Evolutionary conservation across 352 stramenopile genomes (phyloP), one percentile per base, ranked within the genome.

Genomic region (Pythium scleroteichum): DNA sequence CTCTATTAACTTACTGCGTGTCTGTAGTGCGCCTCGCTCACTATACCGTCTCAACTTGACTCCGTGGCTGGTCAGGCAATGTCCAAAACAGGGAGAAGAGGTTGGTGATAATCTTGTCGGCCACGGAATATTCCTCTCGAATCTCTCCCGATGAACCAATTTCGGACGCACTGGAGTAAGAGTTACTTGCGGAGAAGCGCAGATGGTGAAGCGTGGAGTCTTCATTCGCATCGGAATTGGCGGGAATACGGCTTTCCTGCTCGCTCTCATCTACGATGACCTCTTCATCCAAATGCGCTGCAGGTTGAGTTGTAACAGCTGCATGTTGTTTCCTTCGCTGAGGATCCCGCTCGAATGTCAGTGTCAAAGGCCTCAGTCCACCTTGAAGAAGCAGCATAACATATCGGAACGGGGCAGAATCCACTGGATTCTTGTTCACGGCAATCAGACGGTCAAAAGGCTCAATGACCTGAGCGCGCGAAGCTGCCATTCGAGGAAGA

Each of bases 21-120:
- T n/a, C 14, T 35, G 3, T 29, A 33, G 22, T 32, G 22, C 3
- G 23, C 0, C 33, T 39, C 45, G 22, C 8, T 38, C 19, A 39
- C 33, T 61, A 72, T 0, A 72, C 65, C 0, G 59, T 72, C 59
- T 72, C 53, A 0, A 72, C 65, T 59, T 72, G 65, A 33, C 48
- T 45, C 14, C 47, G 53, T 3, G 47, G 33, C 12, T 44, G 65
- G 17, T 68, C 59, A 16, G 65, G 65, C 8, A 81, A 55, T 20
- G 77, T 79, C 85, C 85, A 95, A 39, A 93, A 90, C 10, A 95
- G 69, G 16, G 85, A 91, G 62, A 95, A 95, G 4, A 95, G 60
- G 60, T 87, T 90, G 17, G 82, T 90, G 71, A 95, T 91, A 59
- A 95, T 90, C 24, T 82, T 74, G 63, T 95, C 85, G 5, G 85